These are phyloP conservation scores for Parastagonospora avenae DNA, from an alignment of 2,329 filamentous ascomycete species.

Conservation along the genomic window DNA sequence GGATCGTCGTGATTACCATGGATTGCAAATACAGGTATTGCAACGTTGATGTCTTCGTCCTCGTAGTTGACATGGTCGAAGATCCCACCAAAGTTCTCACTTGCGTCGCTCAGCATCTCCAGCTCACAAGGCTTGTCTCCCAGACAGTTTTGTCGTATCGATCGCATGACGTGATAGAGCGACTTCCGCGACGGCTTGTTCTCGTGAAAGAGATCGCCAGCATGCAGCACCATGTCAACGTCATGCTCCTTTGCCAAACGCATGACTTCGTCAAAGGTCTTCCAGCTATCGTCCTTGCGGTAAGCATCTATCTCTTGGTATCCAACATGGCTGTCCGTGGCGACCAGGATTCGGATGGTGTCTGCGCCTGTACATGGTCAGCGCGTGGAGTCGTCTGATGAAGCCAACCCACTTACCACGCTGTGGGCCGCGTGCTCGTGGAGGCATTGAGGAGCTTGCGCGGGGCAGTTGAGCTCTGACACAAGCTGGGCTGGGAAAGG, in stretches of 20 bases:
- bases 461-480: background rate
- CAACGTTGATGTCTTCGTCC: slow-evolving; percentile 94
- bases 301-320: slow-evolving; percentile 92
- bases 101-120: slow-evolving; percentile 91
- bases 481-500: background rate
- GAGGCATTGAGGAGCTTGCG: slow-evolving; percentile 24
- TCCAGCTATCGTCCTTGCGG: slow-evolving; percentile 97
- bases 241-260: slow-evolving; percentile 82
- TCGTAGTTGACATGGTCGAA: slow-evolving; percentile 98
- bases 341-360: slow-evolving; percentile 90
- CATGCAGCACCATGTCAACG: slow-evolving; percentile 97
- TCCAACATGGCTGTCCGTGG: slow-evolving; percentile 97
- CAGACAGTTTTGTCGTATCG: slow-evolving; percentile 87
- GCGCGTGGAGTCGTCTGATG: background rate
- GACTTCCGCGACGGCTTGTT: slow-evolving; percentile 96
- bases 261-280: slow-evolving; percentile 94
- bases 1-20: slow-evolving; percentile 99
- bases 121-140: slow-evolving; percentile 95
- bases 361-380: slow-evolving; percentile 62
- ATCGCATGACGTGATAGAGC: slow-evolving; percentile 97
- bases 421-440: slow-evolving; percentile 30
- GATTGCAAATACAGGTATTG: slow-evolving; percentile 96
- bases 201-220: slow-evolving; percentile 95
- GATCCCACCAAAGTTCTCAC: slow-evolving; percentile 83
- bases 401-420: slow-evolving; percentile 27